Evolutionary conservation across 108 stramenopile species (phyloP), one percentile per base, ranked within the genome.

Genomic region (Cyclotella sp.): DNA sequence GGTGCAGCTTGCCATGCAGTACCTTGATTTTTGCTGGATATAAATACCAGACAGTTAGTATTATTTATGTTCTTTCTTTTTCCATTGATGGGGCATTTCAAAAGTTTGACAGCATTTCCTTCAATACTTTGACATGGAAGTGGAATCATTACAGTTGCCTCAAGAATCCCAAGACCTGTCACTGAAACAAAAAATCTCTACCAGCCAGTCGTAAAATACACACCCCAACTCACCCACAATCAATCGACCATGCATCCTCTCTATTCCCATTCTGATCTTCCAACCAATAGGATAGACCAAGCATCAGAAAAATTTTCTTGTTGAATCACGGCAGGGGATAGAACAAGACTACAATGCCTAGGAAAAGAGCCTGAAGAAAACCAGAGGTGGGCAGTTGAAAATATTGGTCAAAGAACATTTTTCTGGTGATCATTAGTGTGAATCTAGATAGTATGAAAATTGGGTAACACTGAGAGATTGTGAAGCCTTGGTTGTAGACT

Each of bases 271-370:
- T 21, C 11, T 40, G 9, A 15, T 34, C 61, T 9, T 62, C 39
- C 24, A 26, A 27, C 7, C 64, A 65, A 13, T 18, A 65, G 10
- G 45, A 24, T 9, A 28, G 15, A 45, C 64, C 64, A 9, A 47
- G 5, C 15, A 0, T 8, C 3, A 30, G 60, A 29, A 28, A 44
- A 45, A 26, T 42, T n/a, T 47, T 44, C 59, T 14, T 24, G 2
- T 26, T 43, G 24, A 46, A 18, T 24, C 3, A 19, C 40, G 46
- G 27, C 3, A 87, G 54, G 86, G 85, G 63, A 44, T 52, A 12
- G 91, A 93, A 43, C 70, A 93, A 22, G 68, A 86, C 40, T 90
- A 91, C 70, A 88, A 90, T 54, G 84, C 87, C 12, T 12, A 65
- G 45, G 45, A 65, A 65, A 18, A 65, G 2, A 0, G 64, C 83